Evolutionary conservation across 2,329 filamentous ascomycete genomes (phyloP).

Genomic region (Hypocreales sp.): DNA sequence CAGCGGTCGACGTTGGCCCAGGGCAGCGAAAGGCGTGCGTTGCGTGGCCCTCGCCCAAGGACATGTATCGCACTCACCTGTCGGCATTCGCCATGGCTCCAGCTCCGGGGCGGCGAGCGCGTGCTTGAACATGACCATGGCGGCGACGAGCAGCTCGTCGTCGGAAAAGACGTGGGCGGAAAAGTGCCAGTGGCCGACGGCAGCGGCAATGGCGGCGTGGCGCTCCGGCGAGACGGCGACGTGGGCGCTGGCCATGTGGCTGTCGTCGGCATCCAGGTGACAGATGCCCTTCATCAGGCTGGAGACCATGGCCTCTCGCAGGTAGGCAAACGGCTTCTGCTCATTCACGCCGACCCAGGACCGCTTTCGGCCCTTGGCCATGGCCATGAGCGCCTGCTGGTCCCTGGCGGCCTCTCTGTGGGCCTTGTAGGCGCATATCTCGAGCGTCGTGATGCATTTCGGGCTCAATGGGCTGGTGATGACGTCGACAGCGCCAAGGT

Average conservation of each 20-base stretch:
- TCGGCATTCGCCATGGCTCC: slow-evolving; percentile 62
- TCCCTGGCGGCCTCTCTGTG: slow-evolving; percentile 63
- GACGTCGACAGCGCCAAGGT: slow-evolving; percentile 77
- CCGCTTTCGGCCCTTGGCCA: slow-evolving; percentile 63
- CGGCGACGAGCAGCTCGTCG: slow-evolving; percentile 75
- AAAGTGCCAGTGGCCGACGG: slow-evolving; percentile 72
- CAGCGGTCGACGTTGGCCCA: slow-evolving; percentile 20
- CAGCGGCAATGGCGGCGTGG: slow-evolving; percentile 47
- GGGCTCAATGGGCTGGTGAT: slow-evolving; percentile 63
- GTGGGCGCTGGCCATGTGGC: slow-evolving; percentile 47
- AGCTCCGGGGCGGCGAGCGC: slow-evolving; percentile 70
- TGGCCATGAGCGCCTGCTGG: slow-evolving; percentile 54
- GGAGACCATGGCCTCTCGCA: slow-evolving; percentile 88
- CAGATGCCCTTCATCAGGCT: slow-evolving; percentile 83
- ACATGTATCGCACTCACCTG: too few relatives aligned
- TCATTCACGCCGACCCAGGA: slow-evolving; percentile 86
- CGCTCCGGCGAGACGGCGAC: slow-evolving; percentile 53
- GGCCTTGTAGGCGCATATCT: slow-evolving; percentile 70
- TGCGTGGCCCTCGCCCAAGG: too few relatives aligned
- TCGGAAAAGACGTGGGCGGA: slow-evolving; percentile 80
- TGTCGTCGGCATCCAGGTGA: slow-evolving; percentile 47
- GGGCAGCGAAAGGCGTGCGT: too few relatives aligned
- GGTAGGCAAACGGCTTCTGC: slow-evolving; percentile 73
- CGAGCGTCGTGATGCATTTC: slow-evolving; percentile 58
- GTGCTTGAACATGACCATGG: slow-evolving; percentile 82